A percentile compares a stretch with the other conserved stretches of the same genome.
Conservation (phyloP, 352 stramenopile species). For the Phytophthora colocasiae region DNA sequence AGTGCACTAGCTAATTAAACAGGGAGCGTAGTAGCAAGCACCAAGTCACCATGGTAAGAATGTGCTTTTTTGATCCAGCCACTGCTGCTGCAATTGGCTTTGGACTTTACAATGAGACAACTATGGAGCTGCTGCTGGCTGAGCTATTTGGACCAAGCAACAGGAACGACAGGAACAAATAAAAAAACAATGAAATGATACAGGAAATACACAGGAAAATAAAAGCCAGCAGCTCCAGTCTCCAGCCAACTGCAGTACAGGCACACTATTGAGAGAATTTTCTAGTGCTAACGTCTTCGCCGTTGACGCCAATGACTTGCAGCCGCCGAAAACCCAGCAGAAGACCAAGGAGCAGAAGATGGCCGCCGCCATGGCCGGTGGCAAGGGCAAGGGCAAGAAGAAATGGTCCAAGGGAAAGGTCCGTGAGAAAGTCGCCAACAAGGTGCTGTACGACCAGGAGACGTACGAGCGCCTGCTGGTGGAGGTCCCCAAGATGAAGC, state of each 20-base stretch:
- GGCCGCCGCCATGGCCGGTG: conserved; percentile 98
- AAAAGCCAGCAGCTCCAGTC: conserved; percentile 18
- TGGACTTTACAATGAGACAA: conserved; percentile 7
- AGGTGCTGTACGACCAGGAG: conserved; percentile 99
- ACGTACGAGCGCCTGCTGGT: conserved; percentile 97
- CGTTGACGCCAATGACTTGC: conserved; percentile 19
- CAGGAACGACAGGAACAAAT: conserved; percentile 1
- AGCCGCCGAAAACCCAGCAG: conserved; percentile 99
- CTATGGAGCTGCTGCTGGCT: conserved; percentile 26
- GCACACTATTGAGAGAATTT: not conserved
- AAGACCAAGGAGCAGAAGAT: conserved; percentile 99
- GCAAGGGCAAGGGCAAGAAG: conserved; percentile 99
- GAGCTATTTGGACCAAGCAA: conserved; percentile 1
- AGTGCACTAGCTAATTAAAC: conserved; percentile 79
- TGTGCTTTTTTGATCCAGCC: not conserved
- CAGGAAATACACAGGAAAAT: conserved; percentile 1
- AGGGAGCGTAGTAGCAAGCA: conserved; percentile 82
- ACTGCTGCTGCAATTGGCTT: not conserved
- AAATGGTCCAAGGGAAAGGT: conserved; percentile 99
- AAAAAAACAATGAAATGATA: conserved; percentile 5
- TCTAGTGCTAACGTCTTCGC: conserved; percentile 23
- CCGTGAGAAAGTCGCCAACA: conserved; percentile 99
- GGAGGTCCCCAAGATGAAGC: conserved; percentile 99
- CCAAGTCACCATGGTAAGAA: conserved; percentile 87
- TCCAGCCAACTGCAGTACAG: conserved; percentile 4